Evolutionary conservation across 108 stramenopile species (phyloP).

Genomic region (Cyclotella sp.): DNA sequence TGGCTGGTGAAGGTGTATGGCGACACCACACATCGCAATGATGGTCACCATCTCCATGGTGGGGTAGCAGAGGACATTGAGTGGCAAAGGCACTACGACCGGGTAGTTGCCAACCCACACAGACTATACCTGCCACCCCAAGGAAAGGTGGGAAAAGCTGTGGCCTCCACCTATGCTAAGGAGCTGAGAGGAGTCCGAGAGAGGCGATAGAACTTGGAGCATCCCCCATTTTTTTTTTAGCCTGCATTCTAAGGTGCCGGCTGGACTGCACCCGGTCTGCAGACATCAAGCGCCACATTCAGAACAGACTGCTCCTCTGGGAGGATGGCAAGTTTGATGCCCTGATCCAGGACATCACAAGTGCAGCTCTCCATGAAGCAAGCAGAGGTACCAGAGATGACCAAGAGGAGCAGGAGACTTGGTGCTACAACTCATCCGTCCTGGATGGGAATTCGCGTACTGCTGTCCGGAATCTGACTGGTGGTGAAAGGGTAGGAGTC

Average conservation of each 20-base stretch:
- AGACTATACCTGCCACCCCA: not conserved
- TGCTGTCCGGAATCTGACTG: constrained; percentile 31
- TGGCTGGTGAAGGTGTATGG: not conserved
- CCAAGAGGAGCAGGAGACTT: not conserved
- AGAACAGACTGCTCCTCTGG: constrained; percentile 12
- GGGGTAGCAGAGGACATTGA: not conserved
- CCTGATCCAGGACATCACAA: constrained; percentile 5
- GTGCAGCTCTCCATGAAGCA: not conserved
- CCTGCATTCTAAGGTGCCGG: not conserved
- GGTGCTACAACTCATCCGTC: constrained; percentile 33
- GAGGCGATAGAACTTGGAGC: constrained; percentile 12
- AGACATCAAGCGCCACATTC: constrained; percentile 11
- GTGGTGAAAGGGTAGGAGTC: constrained; percentile 17
- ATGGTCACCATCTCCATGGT: not conserved
- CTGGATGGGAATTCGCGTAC: constrained; percentile 24
- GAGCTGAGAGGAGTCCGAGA: constrained; percentile 12
- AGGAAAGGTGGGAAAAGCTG: not conserved
- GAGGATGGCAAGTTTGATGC: constrained; percentile 4
- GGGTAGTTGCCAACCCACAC: not conserved
- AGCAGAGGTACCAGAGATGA: not conserved
- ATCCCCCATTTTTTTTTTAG: not conserved
- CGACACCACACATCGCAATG: too few species aligned
- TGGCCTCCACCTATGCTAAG: not conserved
- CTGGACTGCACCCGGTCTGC: not conserved
- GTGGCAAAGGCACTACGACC: not conserved